phyloP scores from a whole-genome alignment of 148 eudicot genomes.

The Agrostemma githago region DNA sequence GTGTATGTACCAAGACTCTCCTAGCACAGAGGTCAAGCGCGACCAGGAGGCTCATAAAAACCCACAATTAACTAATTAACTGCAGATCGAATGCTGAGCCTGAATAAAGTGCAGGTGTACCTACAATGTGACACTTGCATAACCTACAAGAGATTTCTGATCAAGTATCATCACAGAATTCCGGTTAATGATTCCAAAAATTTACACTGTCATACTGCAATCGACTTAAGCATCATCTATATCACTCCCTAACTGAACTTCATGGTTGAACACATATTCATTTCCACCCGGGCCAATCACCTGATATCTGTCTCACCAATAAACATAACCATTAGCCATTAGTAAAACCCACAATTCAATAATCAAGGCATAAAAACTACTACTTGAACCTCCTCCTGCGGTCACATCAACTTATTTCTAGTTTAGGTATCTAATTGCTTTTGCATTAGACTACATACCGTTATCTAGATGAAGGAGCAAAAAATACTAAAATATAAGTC shows the following conservation, averaged over 20 bases:
- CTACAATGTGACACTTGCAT: not conserved
- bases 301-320: conserved; percentile 13
- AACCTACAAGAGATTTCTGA: not conserved
- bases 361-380: not conserved
- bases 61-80: not conserved
- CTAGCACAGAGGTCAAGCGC: too few species aligned
- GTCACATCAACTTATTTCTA: not conserved
- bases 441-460: not conserved
- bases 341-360: not conserved
- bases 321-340: not conserved
- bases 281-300: conserved; percentile 9
- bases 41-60: too few species aligned
- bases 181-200: not conserved
- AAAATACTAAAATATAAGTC: not conserved
- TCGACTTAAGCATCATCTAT: not conserved
- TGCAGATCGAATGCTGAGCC: not conserved
- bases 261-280: not conserved
- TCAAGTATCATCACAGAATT: not conserved
- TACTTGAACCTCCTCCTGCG: not conserved
- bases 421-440: not conserved
- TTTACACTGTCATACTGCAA: not conserved
- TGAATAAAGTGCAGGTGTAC: not conserved
- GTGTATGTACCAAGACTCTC: too few species aligned
- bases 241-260: not conserved
- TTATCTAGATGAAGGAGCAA: too few species aligned